A percentile compares a stretch with the other conserved stretches of the same genome.
phyloP scores from a whole-genome alignment of 208 protist species.

The Crithidia sp. region DNA sequence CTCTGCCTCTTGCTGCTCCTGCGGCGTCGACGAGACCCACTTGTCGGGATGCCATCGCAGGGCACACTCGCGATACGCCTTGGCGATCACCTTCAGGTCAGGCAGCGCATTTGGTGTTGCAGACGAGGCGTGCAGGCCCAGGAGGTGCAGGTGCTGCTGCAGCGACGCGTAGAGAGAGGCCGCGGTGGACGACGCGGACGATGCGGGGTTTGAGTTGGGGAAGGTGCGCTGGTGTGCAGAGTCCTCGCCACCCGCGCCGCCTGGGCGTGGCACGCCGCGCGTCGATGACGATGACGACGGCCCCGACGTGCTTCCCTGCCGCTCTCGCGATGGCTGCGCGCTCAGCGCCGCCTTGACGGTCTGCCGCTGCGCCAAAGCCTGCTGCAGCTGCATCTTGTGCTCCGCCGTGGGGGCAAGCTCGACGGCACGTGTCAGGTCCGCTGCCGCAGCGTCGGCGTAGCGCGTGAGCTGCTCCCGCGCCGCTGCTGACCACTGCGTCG shows the following conservation, averaged over 20 bases:
- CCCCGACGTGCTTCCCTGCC: not conserved
- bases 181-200: not conserved
- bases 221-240: constrained; percentile 5
- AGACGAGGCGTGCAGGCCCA: constrained; percentile 25
- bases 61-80: constrained; percentile 85
- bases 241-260: not conserved
- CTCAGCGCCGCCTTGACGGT: constrained; percentile 17
- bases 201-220: constrained; percentile 2
- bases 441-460: constrained; percentile 62
- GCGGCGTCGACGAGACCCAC: constrained; percentile 56
- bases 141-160: constrained; percentile 34
- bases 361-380: constrained; percentile 31
- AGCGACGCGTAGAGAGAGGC: constrained; percentile 1
- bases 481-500: constrained; percentile 24
- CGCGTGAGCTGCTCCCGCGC: constrained; percentile 27
- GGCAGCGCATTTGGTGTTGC: constrained; percentile 20
- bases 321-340: not conserved
- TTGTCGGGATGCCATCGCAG: constrained; percentile 92
- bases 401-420: constrained; percentile 47
- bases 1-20: constrained; percentile 68
- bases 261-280: not conserved
- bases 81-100: constrained; percentile 57
- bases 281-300: not conserved
- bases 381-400: constrained; percentile 33
- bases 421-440: constrained; percentile 53